These are phyloP conservation scores for Aspergillus fijiensis DNA, from an alignment of 2,329 filamentous ascomycete genomes.

Conservation along the genomic window DNA sequence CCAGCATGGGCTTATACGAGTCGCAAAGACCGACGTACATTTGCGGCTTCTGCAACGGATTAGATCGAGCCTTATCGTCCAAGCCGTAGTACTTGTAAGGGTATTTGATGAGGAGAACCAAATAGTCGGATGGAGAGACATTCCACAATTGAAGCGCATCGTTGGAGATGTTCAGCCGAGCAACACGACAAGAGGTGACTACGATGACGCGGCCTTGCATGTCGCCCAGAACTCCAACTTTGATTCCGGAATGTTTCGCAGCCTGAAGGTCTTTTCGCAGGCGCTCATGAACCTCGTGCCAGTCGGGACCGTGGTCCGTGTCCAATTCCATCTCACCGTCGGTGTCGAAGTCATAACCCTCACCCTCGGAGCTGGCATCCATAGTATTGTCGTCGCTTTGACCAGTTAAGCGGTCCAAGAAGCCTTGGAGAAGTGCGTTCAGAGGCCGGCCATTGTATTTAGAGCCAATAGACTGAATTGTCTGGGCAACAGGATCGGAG, in stretches of 20 bases:
- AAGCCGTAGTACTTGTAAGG: constrained; percentile 60
- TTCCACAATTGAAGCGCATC: constrained; percentile 78
- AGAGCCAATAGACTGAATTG: constrained; percentile 47
- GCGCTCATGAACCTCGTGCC: constrained; percentile 17
- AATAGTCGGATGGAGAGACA: constrained; percentile 63
- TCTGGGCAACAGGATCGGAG: constrained; percentile 22
- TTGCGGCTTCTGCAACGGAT: constrained; percentile 21
- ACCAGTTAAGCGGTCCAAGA: constrained; percentile 14
- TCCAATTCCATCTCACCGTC: constrained; percentile 38
- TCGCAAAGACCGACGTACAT: constrained; percentile 70
- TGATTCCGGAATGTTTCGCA: constrained; percentile 67
- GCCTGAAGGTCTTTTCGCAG: constrained; percentile 61
- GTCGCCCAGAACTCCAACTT: constrained; percentile 61
- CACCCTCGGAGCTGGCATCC: constrained; percentile 13
- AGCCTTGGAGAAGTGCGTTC: constrained; percentile 41
- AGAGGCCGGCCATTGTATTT: constrained; percentile 47
- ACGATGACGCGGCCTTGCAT: constrained; percentile 56
- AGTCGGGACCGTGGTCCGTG: constrained; percentile 7
- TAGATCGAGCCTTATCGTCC: constrained; percentile 47
- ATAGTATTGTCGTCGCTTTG: neutral
- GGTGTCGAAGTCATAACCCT: constrained; percentile 25
- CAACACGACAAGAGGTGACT: constrained; percentile 67
- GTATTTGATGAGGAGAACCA: constrained; percentile 71
- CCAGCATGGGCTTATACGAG: constrained; percentile 67
- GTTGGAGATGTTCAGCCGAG: constrained; percentile 69